Evolutionary conservation across 2,329 filamentous ascomycete species (phyloP), one percentile per base, ranked within the genome.

Genomic region (Phoma sp.): DNA sequence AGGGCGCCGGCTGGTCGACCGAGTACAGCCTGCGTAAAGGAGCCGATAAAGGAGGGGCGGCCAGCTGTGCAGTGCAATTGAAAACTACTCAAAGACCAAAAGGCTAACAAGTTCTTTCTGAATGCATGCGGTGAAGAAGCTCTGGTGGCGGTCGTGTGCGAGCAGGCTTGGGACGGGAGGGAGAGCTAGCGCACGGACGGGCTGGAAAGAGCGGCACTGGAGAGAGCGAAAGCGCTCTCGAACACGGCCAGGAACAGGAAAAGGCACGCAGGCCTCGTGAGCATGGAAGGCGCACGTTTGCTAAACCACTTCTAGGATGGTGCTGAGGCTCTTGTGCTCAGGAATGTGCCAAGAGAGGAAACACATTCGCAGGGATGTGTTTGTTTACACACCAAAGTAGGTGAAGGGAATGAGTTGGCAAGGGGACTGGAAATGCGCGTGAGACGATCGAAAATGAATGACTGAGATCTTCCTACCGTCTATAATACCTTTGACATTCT

Each of bases 41-140:
- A 38, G 59, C 66, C 56, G 60, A 62, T 67, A 71, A 71, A 62
- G 53, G 68, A 72, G 52, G 59, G 68, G 54, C 64, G 59, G 66
- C 63, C 54, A 55, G 61, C 58, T 58, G 60, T 60, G 58, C 58
- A 58, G 55, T 58, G 58, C 63, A 67, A 67, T 60, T 59, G 60
- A 65, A 55, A 39, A 44, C 57, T 66, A 54, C 47, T 61, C 50
- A 60, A 60, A 49, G 60, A 58, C 66, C 66, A 70, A 70, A 71
- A 70, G 62, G 59, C 64, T 68, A 71, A 68, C 66, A 69, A 66
- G 63, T 63, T 65, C 65, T 64, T 63, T 65, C 65, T 64, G 66
- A 66, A 65, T 61, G 64, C 57, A 56, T 57, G 44, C 41, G 50
- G 36, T 59, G 58, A 52, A 58, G 58, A 55, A 47, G 57, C 46